Conservation (phyloP, 306 rosid species). For the Lupinus albus region DNA sequence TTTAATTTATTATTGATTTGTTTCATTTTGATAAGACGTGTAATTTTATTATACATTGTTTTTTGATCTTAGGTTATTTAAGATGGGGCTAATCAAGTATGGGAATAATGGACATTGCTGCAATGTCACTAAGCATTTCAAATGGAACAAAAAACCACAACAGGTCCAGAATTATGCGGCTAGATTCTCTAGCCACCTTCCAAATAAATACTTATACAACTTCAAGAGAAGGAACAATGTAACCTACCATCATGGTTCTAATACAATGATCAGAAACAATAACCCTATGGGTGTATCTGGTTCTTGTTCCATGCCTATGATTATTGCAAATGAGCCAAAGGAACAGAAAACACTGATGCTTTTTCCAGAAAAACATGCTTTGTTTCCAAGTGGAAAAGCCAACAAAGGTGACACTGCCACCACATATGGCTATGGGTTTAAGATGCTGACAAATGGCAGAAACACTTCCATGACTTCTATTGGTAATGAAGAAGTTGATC, state of each 20-base stretch:
- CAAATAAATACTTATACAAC: background rate
- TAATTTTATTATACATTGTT: too few relatives aligned
- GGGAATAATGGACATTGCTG: slow-evolving; percentile 33
- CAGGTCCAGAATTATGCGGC: slow-evolving; percentile 26
- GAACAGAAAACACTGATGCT: background rate
- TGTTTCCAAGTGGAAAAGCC: background rate
- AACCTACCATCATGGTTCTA: background rate
- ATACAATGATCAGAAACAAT: background rate
- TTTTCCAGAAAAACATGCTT: background rate
- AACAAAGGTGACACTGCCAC: background rate
- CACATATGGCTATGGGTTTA: background rate
- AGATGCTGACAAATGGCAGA: background rate
- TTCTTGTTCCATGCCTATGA: background rate
- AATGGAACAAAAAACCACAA: slow-evolving; percentile 31
- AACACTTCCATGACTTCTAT: slow-evolving; percentile 1
- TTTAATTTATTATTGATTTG: too few relatives aligned
- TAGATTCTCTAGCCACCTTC: slow-evolving; percentile 14
- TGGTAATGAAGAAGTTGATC: background rate
- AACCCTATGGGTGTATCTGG: background rate
- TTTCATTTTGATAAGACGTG: too few relatives aligned
- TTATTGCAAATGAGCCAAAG: background rate
- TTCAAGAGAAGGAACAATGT: slow-evolving; percentile 3
- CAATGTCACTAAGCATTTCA: background rate
- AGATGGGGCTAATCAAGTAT: slow-evolving; percentile 29
- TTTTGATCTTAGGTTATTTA: slow-evolving; percentile 17